Evolutionary conservation across 2,329 filamentous ascomycete species (phyloP).

Genomic region (Nemania sp.): DNA sequence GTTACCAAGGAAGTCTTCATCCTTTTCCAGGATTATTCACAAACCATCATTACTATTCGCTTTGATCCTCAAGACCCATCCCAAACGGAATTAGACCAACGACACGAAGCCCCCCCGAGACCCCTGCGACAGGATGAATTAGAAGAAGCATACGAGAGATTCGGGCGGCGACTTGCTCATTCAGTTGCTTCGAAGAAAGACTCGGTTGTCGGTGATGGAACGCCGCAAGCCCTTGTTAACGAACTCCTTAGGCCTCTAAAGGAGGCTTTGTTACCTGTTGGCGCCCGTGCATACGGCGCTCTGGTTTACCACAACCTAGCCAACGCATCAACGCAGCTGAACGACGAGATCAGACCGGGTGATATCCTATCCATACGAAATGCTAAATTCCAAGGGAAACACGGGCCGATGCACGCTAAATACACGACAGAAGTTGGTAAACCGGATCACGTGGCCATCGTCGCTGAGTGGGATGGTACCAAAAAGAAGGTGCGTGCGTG

Average conservation of each 20-base stretch:
- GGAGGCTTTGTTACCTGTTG: conserved; percentile 79
- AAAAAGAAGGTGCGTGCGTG: conserved; percentile 97
- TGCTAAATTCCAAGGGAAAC: conserved; percentile 91
- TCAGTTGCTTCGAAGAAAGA: conserved; percentile 74
- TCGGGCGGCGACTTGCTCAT: conserved; percentile 77
- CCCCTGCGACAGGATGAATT: conserved; percentile 89
- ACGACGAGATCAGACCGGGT: conserved; percentile 90
- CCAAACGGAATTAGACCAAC: conserved; percentile 79
- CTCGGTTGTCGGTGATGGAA: conserved; percentile 81
- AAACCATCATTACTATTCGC: conserved; percentile 81
- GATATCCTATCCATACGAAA: conserved; percentile 94
- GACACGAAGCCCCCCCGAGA: conserved; percentile 81
- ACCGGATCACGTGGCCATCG: conserved; percentile 84
- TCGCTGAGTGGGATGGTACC: conserved; percentile 96
- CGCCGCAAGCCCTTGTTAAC: conserved; percentile 74
- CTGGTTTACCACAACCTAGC: conserved; percentile 93
- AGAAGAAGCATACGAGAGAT: conserved; percentile 80
- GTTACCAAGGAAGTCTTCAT: conserved; percentile 83
- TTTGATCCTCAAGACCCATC: conserved; percentile 77
- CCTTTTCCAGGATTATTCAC: conserved; percentile 95
- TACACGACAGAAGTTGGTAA: conserved; percentile 88
- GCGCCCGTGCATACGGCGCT: conserved; percentile 87
- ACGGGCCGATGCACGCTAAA: conserved; percentile 93
- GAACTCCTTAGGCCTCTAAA: conserved; percentile 76
- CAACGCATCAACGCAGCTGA: conserved; percentile 87